Evolutionary conservation across 2,329 filamentous ascomycete genomes (phyloP).

Genomic region (Calonectria honghensis): DNA sequence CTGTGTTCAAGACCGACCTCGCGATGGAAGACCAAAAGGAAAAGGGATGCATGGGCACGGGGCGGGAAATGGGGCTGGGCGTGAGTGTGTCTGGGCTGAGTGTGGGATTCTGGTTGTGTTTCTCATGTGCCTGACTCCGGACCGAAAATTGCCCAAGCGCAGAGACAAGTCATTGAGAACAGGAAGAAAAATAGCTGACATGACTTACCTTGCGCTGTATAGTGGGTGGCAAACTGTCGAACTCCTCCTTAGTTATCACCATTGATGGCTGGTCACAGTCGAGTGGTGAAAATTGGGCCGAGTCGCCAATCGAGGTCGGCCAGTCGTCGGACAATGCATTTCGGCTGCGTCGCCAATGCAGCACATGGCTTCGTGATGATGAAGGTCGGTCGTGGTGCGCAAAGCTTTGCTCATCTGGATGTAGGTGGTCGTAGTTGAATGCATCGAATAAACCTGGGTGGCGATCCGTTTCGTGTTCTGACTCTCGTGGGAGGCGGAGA

Average conservation of each 20-base stretch:
- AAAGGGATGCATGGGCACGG: constrained; percentile 18
- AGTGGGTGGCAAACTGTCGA: constrained; percentile 72
- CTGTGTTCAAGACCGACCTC: constrained; percentile 6
- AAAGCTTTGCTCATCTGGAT: constrained; percentile 44
- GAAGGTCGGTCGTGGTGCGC: constrained; percentile 49
- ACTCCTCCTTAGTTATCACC: constrained; percentile 63
- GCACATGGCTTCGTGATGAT: constrained; percentile 55
- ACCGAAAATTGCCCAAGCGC: constrained; percentile 12
- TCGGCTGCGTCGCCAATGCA: constrained; percentile 49
- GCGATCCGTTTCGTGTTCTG: constrained; percentile 39
- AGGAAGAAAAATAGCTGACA: background rate
- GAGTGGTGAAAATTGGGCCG: constrained; percentile 39
- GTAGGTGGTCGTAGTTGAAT: constrained; percentile 50
- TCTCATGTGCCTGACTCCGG: constrained; percentile 16
- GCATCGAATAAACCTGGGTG: constrained; percentile 50
- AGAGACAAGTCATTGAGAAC: background rate
- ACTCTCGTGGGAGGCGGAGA: constrained; percentile 44
- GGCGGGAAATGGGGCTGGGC: constrained; percentile 22
- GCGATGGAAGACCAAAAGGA: constrained; percentile 13
- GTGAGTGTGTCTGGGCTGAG: constrained; percentile 10
- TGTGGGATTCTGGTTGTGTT: constrained; percentile 15
- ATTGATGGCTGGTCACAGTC: constrained; percentile 52
- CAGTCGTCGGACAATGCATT: constrained; percentile 45
- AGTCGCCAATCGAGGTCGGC: constrained; percentile 53
- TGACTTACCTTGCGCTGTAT: constrained; percentile 74